Conservation (phyloP, 2,329 filamentous ascomycete species). For the Chaetomiaceae sp. region DNA sequence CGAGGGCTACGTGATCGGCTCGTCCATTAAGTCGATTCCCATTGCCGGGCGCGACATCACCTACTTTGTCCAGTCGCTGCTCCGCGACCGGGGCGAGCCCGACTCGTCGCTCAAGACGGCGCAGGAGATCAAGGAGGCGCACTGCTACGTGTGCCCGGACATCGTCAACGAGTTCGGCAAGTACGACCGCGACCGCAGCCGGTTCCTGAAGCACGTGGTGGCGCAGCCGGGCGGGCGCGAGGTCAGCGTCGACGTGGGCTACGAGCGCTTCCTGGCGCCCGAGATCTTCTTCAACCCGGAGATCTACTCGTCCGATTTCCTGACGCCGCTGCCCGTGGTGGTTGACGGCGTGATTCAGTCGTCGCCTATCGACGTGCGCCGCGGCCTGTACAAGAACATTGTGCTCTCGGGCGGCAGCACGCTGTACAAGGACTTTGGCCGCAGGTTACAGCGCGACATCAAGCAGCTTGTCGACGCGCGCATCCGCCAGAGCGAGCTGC, state of each 20-base stretch:
- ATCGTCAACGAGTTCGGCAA: constrained; percentile 97
- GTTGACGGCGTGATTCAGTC: constrained; percentile 97
- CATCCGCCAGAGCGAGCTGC: constrained; percentile 85
- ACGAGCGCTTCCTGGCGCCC: constrained; percentile 94
- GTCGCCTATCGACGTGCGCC: constrained; percentile 92
- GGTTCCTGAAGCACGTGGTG: constrained; percentile 86
- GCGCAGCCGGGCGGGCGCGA: constrained; percentile 78
- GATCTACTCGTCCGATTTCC: constrained; percentile 97
- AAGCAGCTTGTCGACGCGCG: constrained; percentile 90
- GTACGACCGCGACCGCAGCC: constrained; percentile 86
- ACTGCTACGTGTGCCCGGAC: constrained; percentile 96
- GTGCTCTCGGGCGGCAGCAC: constrained; percentile 95
- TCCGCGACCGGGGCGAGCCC: constrained; percentile 91
- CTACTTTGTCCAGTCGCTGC: constrained; percentile 94
- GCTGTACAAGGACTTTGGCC: constrained; percentile 96
- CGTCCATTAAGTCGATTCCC: constrained; percentile 97
- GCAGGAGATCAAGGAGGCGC: constrained; percentile 97
- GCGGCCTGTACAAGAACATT: constrained; percentile 99
- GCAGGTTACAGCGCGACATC: constrained; percentile 93
- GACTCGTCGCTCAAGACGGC: constrained; percentile 97
- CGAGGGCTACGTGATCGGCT: constrained; percentile 97
- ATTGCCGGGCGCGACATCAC: constrained; percentile 98
- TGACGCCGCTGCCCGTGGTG: constrained; percentile 88
- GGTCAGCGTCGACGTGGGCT: constrained; percentile 85
- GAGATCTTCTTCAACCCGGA: constrained; percentile 99